Conservation (phyloP, 495 filamentous ascomycete genomes). For the Gamarada debralockiae region DNA sequence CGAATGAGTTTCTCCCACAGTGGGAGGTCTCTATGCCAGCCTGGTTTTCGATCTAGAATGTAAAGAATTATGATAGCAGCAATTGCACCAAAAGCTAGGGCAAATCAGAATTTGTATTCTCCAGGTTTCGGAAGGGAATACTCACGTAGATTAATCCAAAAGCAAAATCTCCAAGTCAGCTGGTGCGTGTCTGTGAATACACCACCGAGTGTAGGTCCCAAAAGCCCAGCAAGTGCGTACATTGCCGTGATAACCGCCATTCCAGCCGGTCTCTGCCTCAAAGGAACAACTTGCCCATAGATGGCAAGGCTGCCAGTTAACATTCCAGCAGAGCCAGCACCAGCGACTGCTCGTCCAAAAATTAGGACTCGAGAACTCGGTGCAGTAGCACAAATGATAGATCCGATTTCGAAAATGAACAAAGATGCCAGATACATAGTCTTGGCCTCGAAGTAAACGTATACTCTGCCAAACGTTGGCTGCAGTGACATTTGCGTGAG, state of each 20-base stretch:
- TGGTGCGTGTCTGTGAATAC: conserved; percentile 46
- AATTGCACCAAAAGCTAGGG: background rate
- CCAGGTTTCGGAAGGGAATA: conserved; percentile 40
- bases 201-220: conserved; percentile 64
- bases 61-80: background rate
- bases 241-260: conserved; percentile 25
- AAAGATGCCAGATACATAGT: conserved; percentile 12
- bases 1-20: too few species aligned
- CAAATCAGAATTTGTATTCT: background rate
- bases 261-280: conserved; percentile 38
- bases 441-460: conserved; percentile 36
- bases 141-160: conserved; percentile 46
- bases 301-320: conserved; percentile 36
- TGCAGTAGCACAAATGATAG: conserved; percentile 48
- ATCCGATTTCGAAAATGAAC: conserved; percentile 46
- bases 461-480: conserved; percentile 31
- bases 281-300: conserved; percentile 35
- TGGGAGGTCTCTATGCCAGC: too few species aligned
- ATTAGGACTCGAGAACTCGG: conserved; percentile 48
- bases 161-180: conserved; percentile 76
- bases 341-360: conserved; percentile 35
- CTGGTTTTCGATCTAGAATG: too few species aligned
- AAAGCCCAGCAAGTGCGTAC: conserved; percentile 62
- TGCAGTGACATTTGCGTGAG: conserved; percentile 47
- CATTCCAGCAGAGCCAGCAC: conserved; percentile 41